A percentile compares a stretch with the other conserved stretches of the same genome.
Conservation (phyloP, 305 asterid genomes). For the Solanum chacoense region DNA sequence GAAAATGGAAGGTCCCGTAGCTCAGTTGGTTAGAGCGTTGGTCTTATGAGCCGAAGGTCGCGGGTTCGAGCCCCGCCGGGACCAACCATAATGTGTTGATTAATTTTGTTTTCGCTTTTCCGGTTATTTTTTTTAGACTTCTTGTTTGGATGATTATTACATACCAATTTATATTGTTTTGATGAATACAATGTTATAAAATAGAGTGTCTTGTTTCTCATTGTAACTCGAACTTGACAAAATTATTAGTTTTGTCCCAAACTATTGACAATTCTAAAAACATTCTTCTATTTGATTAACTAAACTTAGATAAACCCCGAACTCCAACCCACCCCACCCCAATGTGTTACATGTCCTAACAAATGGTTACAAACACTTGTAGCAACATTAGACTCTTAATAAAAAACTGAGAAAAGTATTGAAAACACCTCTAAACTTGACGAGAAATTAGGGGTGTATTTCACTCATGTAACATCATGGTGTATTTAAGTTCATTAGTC, state of each 20-base stretch:
- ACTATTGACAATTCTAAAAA: too few relatives aligned
- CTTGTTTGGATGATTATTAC: neutral
- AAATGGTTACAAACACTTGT: neutral
- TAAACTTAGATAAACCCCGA: too few relatives aligned
- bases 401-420: too few relatives aligned
- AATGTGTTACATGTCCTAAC: neutral
- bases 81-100: constrained; percentile 27
- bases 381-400: neutral
- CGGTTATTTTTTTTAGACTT: neutral
- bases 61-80: constrained; percentile 99
- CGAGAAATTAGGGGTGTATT: too few relatives aligned
- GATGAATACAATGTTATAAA: neutral
- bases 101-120: too few relatives aligned
- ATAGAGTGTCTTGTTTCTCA: neutral
- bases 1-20: constrained; percentile 47
- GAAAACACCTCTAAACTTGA: too few relatives aligned
- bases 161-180: neutral
- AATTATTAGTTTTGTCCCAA: neutral
- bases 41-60: constrained; percentile 99
- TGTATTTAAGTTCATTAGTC: too few relatives aligned
- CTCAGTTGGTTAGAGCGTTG: constrained; percentile 97
- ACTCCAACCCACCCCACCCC: neutral
- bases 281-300: too few relatives aligned
- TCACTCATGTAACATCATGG: accelerated
- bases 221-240: neutral